These are phyloP conservation scores for Rosa chinensis DNA, from an alignment of 306 rosid genomes.

Conservation along the genomic window DNA sequence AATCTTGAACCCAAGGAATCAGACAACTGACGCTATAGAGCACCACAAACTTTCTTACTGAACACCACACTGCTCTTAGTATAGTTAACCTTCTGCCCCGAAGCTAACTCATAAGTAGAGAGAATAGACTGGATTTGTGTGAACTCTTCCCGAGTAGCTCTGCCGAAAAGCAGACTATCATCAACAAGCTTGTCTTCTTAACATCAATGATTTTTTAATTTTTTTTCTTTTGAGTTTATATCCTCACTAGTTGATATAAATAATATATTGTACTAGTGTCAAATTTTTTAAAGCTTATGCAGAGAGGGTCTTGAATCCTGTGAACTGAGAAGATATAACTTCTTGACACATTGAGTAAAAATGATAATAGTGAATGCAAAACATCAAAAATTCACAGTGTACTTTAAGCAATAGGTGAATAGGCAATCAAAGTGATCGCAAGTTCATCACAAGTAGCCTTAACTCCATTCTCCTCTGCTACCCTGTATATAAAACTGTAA, in stretches of 20 bases:
- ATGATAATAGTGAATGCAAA: neutral
- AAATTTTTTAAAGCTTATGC: neutral
- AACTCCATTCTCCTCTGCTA: conserved; percentile 84
- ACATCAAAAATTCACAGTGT: neutral
- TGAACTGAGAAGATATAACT: neutral
- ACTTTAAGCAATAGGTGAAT: conserved; percentile 98
- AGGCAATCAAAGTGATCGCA: conserved; percentile 84
- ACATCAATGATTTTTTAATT: neutral
- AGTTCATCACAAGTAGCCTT: conserved; percentile 89
- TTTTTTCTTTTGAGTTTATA: neutral
- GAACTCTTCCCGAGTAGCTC: too few species aligned
- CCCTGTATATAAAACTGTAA: conserved; percentile 86
- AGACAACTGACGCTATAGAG: too few species aligned
- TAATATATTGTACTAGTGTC: neutral
- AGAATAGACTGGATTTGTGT: too few species aligned
- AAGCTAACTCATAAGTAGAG: too few species aligned
- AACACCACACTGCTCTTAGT: too few species aligned
- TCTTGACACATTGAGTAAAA: neutral
- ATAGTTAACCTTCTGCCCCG: too few species aligned
- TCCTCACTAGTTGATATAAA: neutral
- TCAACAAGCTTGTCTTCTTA: neutral
- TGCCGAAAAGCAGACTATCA: too few species aligned
- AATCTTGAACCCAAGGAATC: too few species aligned
- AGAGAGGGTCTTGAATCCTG: neutral
- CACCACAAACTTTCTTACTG: too few species aligned